A percentile compares a stretch with the other conserved stretches of the same genome.
These are phyloP conservation scores for Talaromyces sp. DNA, from an alignment of 2,329 filamentous ascomycete genomes.

Conservation along the genomic window DNA sequence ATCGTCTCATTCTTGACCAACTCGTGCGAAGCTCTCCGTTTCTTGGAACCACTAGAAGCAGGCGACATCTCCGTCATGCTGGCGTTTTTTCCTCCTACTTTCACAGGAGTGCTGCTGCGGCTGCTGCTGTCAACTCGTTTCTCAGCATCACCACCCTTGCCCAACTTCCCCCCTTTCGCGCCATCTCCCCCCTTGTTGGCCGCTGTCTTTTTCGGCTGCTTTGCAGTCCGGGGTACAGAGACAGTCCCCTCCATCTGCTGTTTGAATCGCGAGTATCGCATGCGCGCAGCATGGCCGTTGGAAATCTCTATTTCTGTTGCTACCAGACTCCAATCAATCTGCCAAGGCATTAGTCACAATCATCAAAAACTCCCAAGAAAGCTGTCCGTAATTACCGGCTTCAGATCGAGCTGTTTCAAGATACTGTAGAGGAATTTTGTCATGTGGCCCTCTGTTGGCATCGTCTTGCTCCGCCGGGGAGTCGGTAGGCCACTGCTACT, in stretches of 20 bases:
- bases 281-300: slow-evolving; percentile 53
- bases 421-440: slow-evolving; percentile 51
- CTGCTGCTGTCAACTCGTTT: too few relatives aligned
- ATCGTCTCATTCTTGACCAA: neutral
- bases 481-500: slow-evolving; percentile 20
- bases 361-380: too few relatives aligned
- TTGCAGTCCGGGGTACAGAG: slow-evolving; percentile 13
- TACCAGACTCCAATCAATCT: slow-evolving; percentile 51
- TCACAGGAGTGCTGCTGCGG: too few relatives aligned
- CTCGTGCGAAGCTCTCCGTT: neutral
- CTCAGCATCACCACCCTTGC: neutral
- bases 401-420: slow-evolving; percentile 50
- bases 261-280: slow-evolving; percentile 51
- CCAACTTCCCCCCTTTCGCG: neutral
- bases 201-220: slow-evolving; percentile 19
- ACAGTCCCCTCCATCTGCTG: slow-evolving; percentile 45
- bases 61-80: neutral
- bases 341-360: neutral
- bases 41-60: neutral
- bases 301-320: slow-evolving; percentile 46
- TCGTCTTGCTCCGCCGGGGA: slow-evolving; percentile 35
- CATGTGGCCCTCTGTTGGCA: slow-evolving; percentile 45
- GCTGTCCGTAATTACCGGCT: slow-evolving; percentile 28
- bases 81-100: too few relatives aligned
- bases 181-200: slow-evolving; percentile 13